Evolutionary conservation across 768 basidiomycete species (phyloP).

Genomic region (Tephrocybe sp.): DNA sequence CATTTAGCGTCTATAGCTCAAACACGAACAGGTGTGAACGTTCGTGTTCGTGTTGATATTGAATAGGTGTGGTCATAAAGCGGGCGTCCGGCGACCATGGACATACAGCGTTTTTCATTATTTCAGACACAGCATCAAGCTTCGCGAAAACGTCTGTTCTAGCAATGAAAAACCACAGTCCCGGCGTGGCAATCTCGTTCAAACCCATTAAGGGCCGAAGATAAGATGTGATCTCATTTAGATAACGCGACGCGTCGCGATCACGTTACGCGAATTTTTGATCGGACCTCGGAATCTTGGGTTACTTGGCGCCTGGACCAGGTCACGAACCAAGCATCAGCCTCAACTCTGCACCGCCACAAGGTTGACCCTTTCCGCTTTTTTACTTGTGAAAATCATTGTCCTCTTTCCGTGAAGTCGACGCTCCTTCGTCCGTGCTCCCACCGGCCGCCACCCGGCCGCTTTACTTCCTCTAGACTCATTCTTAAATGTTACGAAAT

Average conservation of each 20-base stretch:
- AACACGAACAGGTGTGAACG: no score
- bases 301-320: conserved; percentile 1
- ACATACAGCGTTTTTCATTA: no score
- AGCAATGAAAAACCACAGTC: no score
- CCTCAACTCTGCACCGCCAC: neutral
- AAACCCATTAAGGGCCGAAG: no score
- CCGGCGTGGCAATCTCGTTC: no score
- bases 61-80: no score
- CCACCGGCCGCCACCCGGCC: neutral
- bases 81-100: no score
- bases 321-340: neutral
- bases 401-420: neutral
- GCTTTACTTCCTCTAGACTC: neutral
- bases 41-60: no score
- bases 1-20: no score
- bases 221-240: conserved; percentile 7
- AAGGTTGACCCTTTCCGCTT: neutral
- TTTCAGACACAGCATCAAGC: no score
- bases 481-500: neutral
- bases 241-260: neutral
- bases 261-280: neutral
- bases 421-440: neutral
- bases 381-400: neutral
- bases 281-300: neutral
- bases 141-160: no score